Evolutionary conservation across 768 basidiomycete species (phyloP), one percentile per base, ranked within the genome.

Genomic region (Mycena galericulata): DNA sequence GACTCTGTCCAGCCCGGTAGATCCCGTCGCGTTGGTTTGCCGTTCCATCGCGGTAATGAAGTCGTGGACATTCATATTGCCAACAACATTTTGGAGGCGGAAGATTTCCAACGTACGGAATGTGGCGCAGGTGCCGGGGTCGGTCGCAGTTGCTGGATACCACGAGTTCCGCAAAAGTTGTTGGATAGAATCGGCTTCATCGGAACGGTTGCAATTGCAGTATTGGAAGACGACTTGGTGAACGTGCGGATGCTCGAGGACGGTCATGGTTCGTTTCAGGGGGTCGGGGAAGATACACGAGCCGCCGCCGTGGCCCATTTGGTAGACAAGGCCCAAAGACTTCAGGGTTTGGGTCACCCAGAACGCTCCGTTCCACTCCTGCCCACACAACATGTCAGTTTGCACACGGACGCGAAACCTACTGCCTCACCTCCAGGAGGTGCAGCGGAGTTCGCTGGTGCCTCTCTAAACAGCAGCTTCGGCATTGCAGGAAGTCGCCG

Each of bases 31-130:
- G 30, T 54, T 30, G 1, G 56, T 64, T 18, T 56, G 51, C 2
- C 61, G 55, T 24, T 62, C 62, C 22, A 63, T 29, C 6, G 65
- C 22, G n/a, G 30, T 38, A 2, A 67, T 22, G 24, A 51, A 67
- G 27, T 67, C 65, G 47, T 27, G 45, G 18, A 50, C 45, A 22
- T 65, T 57, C 7, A 1, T 61, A 29, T 50, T 38, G 40, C 43
- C 72, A 61, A 53, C 65, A 72, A 20, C 77, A 41, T 22, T 76
- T 49, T 3, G 58, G 6, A 1, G 64, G 58, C 5, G 74, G 18
- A 36, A 73, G 65, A 5, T 55, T 63, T 45, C 69, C 53, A 18
- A 55, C 2, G 56, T 47, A 1, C 22, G 22, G 29, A 74, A 71
- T 1, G 40, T 72, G 15, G 55, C 62, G 46, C 50, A 54, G 3